Conservation (phyloP, 495 filamentous ascomycete genomes). For the Chaetomium fimeti region DNA sequence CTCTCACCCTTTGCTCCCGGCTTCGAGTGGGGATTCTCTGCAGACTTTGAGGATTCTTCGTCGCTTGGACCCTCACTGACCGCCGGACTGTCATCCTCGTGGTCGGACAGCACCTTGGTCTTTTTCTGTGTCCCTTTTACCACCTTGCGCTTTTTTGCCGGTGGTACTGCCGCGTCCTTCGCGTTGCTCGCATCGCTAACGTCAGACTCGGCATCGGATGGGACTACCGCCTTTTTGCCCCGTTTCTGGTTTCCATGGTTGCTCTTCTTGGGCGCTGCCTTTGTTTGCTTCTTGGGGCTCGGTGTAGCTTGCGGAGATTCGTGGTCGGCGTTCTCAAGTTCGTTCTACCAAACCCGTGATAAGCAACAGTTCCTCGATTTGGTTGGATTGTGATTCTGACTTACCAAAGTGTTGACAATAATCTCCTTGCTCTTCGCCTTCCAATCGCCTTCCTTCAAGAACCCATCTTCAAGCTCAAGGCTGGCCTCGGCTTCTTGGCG, state of each 20-base stretch:
- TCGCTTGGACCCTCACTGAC: slow-evolving; percentile 3
- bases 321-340: slow-evolving; percentile 14
- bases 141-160: slow-evolving; percentile 37
- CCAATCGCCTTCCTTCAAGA: slow-evolving; percentile 70
- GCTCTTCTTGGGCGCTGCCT: slow-evolving; percentile 23
- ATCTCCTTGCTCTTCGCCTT: slow-evolving; percentile 74
- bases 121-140: slow-evolving; percentile 36
- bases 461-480: slow-evolving; percentile 63
- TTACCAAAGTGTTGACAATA: slow-evolving; percentile 69
- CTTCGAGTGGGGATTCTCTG: slow-evolving; percentile 2
- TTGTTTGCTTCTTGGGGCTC: slow-evolving; percentile 11
- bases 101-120: slow-evolving; percentile 36
- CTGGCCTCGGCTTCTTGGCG: slow-evolving; percentile 65
- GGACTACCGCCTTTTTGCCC: slow-evolving; percentile 35
- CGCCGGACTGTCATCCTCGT: slow-evolving; percentile 39
- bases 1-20: slow-evolving; percentile 12
- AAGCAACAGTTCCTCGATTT: neutral
- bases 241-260: slow-evolving; percentile 32
- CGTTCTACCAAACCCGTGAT: neutral
- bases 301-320: neutral
- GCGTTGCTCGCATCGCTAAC: slow-evolving; percentile 26
- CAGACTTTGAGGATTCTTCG: neutral
- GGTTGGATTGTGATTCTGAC: slow-evolving; percentile 27
- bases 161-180: slow-evolving; percentile 13
- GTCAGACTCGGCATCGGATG: slow-evolving; percentile 31